Evolutionary conservation across 202 grass and related monocot genomes (phyloP).

Genomic region (Musa balbisiana): DNA sequence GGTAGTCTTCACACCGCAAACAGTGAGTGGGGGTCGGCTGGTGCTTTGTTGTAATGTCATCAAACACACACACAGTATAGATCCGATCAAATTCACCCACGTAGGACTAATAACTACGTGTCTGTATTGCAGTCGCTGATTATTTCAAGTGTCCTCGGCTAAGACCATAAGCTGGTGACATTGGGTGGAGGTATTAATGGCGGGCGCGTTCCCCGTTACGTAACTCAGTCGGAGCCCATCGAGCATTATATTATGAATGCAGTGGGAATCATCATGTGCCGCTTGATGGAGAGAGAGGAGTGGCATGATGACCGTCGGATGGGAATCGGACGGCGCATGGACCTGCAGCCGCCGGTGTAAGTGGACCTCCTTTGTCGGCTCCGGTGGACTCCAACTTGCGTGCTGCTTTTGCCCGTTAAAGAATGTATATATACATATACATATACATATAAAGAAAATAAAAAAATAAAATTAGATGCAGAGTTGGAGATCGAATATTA

Average conservation of each 20-base stretch:
- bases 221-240: neutral
- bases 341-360: no score
- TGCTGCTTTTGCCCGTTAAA: no score
- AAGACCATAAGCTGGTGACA: neutral
- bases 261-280: no score
- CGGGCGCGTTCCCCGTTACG: neutral
- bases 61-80: neutral
- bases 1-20: neutral
- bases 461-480: no score
- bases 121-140: neutral
- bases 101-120: neutral
- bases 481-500: no score
- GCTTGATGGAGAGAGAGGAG: no score
- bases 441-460: no score
- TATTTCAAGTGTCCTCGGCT: neutral
- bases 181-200: neutral
- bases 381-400: no score
- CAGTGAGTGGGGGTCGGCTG: neutral
- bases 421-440: no score
- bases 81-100: neutral
- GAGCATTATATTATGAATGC: neutral
- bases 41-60: neutral
- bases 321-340: no score
- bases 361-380: no score
- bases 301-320: no score